phyloP scores from a whole-genome alignment of 495 filamentous ascomycete genomes.

The Talaromyces nanjingensis region DNA sequence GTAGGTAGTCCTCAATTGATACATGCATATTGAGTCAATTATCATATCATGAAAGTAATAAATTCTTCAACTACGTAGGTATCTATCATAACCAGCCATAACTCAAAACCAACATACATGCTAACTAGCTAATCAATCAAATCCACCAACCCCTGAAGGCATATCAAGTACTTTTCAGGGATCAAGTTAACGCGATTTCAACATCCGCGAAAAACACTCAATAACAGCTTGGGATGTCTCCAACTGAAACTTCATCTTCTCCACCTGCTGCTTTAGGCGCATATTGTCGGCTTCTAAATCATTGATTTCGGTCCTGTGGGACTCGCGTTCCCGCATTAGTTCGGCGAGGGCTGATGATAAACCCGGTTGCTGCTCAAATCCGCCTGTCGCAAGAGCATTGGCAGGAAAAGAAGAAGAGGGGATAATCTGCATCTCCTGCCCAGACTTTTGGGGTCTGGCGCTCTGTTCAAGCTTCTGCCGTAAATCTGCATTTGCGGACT shows the following conservation, averaged over 20 bases:
- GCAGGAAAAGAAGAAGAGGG: background rate
- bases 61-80: background rate
- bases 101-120: background rate
- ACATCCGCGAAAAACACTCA: background rate
- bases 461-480: background rate
- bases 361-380: background rate
- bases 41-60: background rate
- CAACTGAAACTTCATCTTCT: background rate
- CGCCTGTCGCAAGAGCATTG: no score
- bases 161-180: background rate
- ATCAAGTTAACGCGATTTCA: background rate
- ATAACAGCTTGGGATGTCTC: background rate
- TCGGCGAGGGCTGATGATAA: background rate
- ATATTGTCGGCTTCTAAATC: background rate
- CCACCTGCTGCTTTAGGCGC: background rate
- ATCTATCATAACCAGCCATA: background rate
- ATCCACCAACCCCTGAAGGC: background rate
- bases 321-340: background rate
- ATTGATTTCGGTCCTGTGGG: background rate
- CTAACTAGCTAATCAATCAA: background rate
- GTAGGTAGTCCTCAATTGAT: background rate
- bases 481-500: constrained; percentile 20
- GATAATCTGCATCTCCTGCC: background rate
- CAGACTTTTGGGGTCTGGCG: background rate
- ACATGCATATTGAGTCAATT: background rate